Conservation (phyloP, 2,329 filamentous ascomycete genomes). For the Gnomoniopsis sp. region DNA sequence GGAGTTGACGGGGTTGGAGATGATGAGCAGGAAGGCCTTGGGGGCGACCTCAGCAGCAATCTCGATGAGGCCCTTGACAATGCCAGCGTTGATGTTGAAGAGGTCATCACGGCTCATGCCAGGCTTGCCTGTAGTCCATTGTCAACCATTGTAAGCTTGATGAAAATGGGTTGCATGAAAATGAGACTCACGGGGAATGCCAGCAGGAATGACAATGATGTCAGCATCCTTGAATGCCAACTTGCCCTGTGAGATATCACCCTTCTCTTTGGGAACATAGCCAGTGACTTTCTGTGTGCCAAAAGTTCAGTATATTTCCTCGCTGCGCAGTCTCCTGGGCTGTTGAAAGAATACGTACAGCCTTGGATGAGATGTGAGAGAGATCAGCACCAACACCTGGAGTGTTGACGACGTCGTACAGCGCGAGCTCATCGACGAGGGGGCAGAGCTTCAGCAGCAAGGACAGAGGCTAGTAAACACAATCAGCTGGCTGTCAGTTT, state of each 20-base stretch:
- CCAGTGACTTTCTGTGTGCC: constrained; percentile 71
- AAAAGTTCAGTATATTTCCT: constrained; percentile 5
- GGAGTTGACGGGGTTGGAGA: constrained; percentile 99
- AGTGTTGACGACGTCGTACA: constrained; percentile 99
- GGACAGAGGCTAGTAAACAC: constrained; percentile 71
- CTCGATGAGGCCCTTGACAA: constrained; percentile 91
- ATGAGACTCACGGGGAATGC: constrained; percentile 82
- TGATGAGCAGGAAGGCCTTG: constrained; percentile 93
- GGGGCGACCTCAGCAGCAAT: constrained; percentile 82
- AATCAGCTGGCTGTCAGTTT: background rate
- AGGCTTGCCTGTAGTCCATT: constrained; percentile 73
- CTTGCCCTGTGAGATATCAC: constrained; percentile 56
- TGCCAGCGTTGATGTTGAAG: constrained; percentile 99
- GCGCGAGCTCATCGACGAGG: constrained; percentile 84
- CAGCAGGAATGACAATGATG: constrained; percentile 94
- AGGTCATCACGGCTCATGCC: constrained; percentile 99
- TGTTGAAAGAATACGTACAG: constrained; percentile 47
- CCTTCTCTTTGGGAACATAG: constrained; percentile 82
- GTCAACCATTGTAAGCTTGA: constrained; percentile 1
- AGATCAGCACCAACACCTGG: constrained; percentile 94
- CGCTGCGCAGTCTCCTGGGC: background rate
- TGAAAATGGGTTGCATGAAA: background rate
- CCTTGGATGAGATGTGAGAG: constrained; percentile 91
- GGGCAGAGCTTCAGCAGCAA: constrained; percentile 91
- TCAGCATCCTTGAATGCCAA: constrained; percentile 87